These are phyloP conservation scores for Dactylellina drechsleri DNA, from an alignment of 2,329 filamentous ascomycete genomes.

Conservation along the genomic window DNA sequence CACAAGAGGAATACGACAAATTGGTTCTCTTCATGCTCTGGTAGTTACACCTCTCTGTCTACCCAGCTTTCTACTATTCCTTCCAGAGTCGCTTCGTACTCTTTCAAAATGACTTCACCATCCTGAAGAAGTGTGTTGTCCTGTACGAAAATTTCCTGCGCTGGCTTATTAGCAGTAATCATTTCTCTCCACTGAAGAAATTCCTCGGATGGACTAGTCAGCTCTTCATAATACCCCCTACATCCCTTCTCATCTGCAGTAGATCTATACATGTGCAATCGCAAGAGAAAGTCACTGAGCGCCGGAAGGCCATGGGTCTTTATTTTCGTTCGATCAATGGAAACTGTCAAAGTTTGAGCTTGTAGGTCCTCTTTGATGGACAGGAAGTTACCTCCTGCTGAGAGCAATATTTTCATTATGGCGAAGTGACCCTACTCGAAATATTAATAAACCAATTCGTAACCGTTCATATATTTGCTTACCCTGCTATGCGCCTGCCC, in stretches of 20 bases:
- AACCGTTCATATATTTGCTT: constrained; percentile 64
- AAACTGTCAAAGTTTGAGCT: constrained; percentile 68
- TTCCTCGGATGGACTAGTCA: constrained; percentile 81
- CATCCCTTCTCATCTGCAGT: constrained; percentile 84
- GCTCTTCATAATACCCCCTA: constrained; percentile 81
- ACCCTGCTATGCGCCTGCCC: constrained; percentile 86
- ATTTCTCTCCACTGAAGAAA: constrained; percentile 77
- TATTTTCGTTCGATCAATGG: constrained; percentile 86
- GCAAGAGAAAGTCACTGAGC: constrained; percentile 86
- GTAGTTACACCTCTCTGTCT: constrained; percentile 59
- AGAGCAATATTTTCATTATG: constrained; percentile 58
- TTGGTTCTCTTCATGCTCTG: constrained; percentile 4
- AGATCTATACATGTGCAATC: constrained; percentile 90
- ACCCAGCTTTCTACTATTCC: constrained; percentile 68
- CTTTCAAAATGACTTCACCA: constrained; percentile 65
- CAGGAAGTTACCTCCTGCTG: constrained; percentile 74
- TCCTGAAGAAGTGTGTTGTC: constrained; percentile 68
- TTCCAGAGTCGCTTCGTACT: constrained; percentile 68
- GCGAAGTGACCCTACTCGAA: constrained; percentile 16
- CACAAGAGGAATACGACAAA: constrained; percentile 19
- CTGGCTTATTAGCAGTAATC: constrained; percentile 64
- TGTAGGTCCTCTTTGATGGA: constrained; percentile 67
- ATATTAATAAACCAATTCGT: neutral
- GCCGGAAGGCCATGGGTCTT: constrained; percentile 82
- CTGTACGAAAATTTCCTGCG: constrained; percentile 71